phyloP scores from a whole-genome alignment of 352 stramenopile genomes.

The Pythium brachiatum region DNA sequence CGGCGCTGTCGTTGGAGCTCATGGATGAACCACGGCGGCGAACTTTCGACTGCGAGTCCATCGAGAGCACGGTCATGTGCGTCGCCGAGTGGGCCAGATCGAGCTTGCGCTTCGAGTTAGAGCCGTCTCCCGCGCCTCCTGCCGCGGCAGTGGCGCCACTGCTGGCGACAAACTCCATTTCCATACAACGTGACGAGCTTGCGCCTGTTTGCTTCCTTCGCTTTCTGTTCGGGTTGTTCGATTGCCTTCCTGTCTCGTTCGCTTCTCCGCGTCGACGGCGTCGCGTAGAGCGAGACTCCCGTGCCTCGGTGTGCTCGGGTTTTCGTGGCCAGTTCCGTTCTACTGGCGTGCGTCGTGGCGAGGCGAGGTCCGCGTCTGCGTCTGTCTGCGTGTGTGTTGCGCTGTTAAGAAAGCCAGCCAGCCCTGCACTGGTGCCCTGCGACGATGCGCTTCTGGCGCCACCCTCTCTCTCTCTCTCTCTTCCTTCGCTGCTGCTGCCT shows the following conservation, averaged over 20 bases:
- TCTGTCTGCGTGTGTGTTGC: not conserved
- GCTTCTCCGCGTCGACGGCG: not conserved
- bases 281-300: not conserved
- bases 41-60: slow-evolving; percentile 53
- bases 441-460: slow-evolving; percentile 16
- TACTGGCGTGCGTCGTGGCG: slow-evolving; percentile 12
- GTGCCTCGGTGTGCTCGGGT: not conserved
- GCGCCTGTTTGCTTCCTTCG: not conserved
- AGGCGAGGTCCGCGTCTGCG: not conserved
- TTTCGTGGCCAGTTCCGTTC: slow-evolving; percentile 10
- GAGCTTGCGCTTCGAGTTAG: slow-evolving; percentile 69
- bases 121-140: slow-evolving; percentile 27
- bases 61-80: slow-evolving; percentile 24
- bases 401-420: slow-evolving; percentile 4
- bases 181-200: slow-evolving; percentile 1
- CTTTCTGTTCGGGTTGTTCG: slow-evolving; percentile 9
- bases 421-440: slow-evolving; percentile 1
- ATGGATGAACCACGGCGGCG: slow-evolving; percentile 41
- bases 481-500: slow-evolving; percentile 4
- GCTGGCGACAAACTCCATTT: slow-evolving; percentile 36
- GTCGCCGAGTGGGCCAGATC: slow-evolving; percentile 34
- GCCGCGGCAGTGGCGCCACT: not conserved
- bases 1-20: slow-evolving; percentile 21
- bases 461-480: slow-evolving; percentile 3
- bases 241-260: not conserved